A percentile compares a stretch with the other conserved stretches of the same genome.
phyloP scores from a whole-genome alignment of 345 rosid species.

The Theobroma cacao region DNA sequence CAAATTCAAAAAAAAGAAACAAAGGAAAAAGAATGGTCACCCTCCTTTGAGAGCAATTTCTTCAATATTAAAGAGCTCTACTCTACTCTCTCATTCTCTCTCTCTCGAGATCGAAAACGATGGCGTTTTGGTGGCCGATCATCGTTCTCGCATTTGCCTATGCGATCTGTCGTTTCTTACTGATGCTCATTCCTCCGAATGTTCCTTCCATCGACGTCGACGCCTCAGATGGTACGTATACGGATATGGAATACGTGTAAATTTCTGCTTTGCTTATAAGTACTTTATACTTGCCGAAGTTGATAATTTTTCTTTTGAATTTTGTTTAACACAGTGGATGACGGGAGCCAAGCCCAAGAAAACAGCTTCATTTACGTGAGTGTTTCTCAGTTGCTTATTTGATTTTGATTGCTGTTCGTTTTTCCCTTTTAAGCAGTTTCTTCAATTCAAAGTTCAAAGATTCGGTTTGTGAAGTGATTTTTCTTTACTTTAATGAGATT shows the following conservation, averaged over 20 bases:
- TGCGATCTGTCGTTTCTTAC: constrained; percentile 81
- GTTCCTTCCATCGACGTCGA: constrained; percentile 97
- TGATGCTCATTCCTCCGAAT: constrained; percentile 86
- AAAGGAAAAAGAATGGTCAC: background rate
- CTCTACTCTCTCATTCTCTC: background rate
- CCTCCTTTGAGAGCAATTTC: background rate
- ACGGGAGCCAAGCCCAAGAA: constrained; percentile 73
- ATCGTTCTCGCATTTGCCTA: constrained; percentile 82
- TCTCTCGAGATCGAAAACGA: constrained; percentile 11
- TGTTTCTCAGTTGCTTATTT: constrained; percentile 16
- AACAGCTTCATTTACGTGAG: constrained; percentile 92
- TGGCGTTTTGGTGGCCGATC: constrained; percentile 94
- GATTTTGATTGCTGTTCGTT: constrained; percentile 10
- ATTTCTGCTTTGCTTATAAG: background rate
- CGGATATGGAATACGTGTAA: background rate
- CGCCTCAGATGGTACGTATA: constrained; percentile 72
- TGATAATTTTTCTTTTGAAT: background rate
- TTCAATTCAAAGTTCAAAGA: background rate
- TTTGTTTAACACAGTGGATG: constrained; percentile 59
- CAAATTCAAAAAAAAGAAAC: background rate
- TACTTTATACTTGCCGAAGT: background rate
- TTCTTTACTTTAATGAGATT: background rate
- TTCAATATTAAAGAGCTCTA: background rate
- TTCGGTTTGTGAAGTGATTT: background rate
- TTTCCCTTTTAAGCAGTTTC: background rate